phyloP scores from a whole-genome alignment of 305 asterid genomes.

The Ajuga reptans region DNA sequence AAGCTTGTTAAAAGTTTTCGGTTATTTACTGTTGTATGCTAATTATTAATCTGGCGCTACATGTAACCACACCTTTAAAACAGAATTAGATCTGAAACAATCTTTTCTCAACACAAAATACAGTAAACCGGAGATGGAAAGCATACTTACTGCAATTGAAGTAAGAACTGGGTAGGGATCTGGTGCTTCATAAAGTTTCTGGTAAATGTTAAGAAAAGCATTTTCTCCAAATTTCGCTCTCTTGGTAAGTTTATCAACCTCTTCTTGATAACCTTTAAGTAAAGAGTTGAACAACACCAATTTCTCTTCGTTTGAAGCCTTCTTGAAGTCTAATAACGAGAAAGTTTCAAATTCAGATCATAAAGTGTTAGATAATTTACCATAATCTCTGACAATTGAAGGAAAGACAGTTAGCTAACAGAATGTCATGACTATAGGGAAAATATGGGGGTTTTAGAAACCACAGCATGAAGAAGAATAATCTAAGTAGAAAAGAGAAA shows the following conservation, averaged over 20 bases:
- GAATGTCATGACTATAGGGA: background rate
- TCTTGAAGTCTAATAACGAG: conserved; percentile 68
- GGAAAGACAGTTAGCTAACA: background rate
- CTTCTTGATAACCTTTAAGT: conserved; percentile 94
- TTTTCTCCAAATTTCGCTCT: conserved; percentile 94
- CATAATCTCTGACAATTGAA: conserved; percentile 18
- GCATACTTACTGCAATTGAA: conserved; percentile 68
- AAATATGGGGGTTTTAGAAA: background rate
- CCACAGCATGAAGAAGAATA: conserved; percentile 4
- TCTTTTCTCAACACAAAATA: background rate
- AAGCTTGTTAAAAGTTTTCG: background rate
- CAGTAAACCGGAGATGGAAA: background rate
- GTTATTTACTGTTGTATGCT: background rate
- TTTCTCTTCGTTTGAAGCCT: conserved; percentile 86
- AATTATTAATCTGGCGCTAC: background rate
- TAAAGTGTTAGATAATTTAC: background rate
- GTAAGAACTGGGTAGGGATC: conserved; percentile 80
- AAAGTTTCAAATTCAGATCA: conserved; percentile 14
- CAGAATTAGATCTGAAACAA: background rate
- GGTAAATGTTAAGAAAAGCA: conserved; percentile 92
- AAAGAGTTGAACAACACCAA: conserved; percentile 63
- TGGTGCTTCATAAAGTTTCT: conserved; percentile 93
- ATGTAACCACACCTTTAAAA: background rate
- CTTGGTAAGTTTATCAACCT: conserved; percentile 94
- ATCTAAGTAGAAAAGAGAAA: conserved; percentile 5